Conservation (phyloP, 148 eudicot genomes). For the Arctostaphylos glauca region DNA sequence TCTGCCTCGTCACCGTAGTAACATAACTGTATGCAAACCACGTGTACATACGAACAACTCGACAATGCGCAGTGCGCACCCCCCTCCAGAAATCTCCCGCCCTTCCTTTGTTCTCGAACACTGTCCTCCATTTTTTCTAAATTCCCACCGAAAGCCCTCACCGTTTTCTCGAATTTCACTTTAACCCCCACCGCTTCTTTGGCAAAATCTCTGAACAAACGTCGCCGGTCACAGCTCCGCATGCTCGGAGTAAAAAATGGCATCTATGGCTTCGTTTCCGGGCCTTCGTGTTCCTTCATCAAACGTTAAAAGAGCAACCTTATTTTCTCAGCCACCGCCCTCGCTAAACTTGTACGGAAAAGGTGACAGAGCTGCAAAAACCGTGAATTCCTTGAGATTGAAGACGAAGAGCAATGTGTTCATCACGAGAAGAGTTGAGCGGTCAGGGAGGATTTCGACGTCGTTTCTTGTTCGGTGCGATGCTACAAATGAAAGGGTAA, state of each 20-base stretch:
- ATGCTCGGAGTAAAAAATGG: conserved; percentile 4
- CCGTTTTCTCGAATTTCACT: neutral
- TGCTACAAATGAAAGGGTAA: conserved; percentile 55
- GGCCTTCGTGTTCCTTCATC: conserved; percentile 18
- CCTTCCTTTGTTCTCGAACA: neutral
- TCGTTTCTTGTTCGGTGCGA: conserved; percentile 64
- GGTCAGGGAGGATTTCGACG: conserved; percentile 18
- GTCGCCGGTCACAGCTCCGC: neutral
- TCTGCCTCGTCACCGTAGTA: too few relatives aligned
- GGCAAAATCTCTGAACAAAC: neutral
- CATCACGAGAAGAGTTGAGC: conserved; percentile 19
- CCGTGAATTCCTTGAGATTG: conserved; percentile 25
- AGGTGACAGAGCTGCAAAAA: neutral
- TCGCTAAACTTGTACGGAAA: conserved; percentile 23
- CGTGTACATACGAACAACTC: neutral
- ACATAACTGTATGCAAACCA: neutral
- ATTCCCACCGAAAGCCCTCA: neutral
- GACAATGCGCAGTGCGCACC: neutral
- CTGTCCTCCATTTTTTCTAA: neutral
- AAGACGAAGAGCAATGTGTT: conserved; percentile 26
- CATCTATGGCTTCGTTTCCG: conserved; percentile 34
- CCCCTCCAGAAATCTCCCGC: neutral
- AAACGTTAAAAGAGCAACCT: conserved; percentile 18
- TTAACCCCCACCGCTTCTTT: neutral
- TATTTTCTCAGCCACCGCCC: conserved; percentile 34